Evolutionary conservation across 1,139 yeast genomes (phyloP), one percentile per base, ranked within the genome.

Genomic region (Nakaseomyces sp.): DNA sequence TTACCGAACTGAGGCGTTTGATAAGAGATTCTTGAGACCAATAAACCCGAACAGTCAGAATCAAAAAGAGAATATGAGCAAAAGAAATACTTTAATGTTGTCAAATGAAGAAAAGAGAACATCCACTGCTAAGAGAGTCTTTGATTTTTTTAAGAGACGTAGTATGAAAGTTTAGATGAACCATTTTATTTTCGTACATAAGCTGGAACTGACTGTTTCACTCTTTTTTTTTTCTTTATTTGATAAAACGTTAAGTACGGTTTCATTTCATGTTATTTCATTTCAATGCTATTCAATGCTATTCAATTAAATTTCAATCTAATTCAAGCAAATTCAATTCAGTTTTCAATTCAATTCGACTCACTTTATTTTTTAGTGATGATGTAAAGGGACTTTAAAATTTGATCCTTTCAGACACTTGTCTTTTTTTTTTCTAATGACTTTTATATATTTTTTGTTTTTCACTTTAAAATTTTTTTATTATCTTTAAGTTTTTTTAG

Each of bases 121-220:
- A 28, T 79, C 88, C 45, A 82, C 89, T 3, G 86, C 89, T 10
- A 76, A 79, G 57, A 80, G 79, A 55, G 89, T 83, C 18, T 77
- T 83, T 77, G 89, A 82, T 60, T 83, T 83, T 60, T 82, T 83
- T 67, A 82, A 81, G 62, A 74, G 91, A 64, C 76, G 87, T 65
- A 81, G 89, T 61, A 76, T 67, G 64, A 63, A 68, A 47, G 31
- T 57, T 12, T 60, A 42, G n/a, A 47, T 33, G 19, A 10, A 18
- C 5, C 4, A 15, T 8, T 22, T 19, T 17, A 28, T n/a, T 37
- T 13, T n/a, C n/a, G n/a, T n/a, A n/a, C n/a, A n/a, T n/a, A n/a
- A n/a, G n/a, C n/a, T n/a, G n/a, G n/a, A n/a, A n/a, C n/a, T n/a
- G n/a, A n/a, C n/a, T n/a, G n/a, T n/a, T n/a, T n/a, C n/a, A n/a